phyloP scores from a whole-genome alignment of 805 yeast species.

The Yarrowia deformans region DNA sequence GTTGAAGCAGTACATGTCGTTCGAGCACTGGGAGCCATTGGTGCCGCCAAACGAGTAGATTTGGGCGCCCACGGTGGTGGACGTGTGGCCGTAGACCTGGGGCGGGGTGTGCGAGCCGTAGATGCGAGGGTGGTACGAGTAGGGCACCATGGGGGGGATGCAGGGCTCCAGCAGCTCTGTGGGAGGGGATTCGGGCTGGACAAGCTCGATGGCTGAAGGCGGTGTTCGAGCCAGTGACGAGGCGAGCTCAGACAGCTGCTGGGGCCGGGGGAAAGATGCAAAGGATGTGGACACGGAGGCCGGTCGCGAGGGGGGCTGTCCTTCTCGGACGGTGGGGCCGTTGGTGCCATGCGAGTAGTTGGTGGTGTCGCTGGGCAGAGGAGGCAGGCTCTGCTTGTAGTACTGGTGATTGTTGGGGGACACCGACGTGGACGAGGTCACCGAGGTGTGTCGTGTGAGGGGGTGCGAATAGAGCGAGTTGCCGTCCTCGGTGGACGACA shows the following conservation, averaged over 20 bases:
- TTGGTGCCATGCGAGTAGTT: background rate
- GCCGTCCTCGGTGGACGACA: slow-evolving; percentile 11
- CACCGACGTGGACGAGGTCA: slow-evolving; percentile 14
- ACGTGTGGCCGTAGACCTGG: slow-evolving; percentile 43
- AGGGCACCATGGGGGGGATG: slow-evolving; percentile 40
- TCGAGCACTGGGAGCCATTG: slow-evolving; percentile 30
- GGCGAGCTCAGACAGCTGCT: slow-evolving; percentile 14
- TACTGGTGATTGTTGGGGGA: slow-evolving; percentile 28
- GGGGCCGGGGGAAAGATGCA: slow-evolving; percentile 28
- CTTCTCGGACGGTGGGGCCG: background rate
- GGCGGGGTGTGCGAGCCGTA: slow-evolving; percentile 45
- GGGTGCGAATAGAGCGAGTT: slow-evolving; percentile 31
- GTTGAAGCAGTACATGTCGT: slow-evolving; percentile 24
- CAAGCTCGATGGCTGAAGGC: background rate
- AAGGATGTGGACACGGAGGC: slow-evolving; percentile 9
- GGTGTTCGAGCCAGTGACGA: slow-evolving; percentile 13
- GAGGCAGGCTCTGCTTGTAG: slow-evolving; percentile 25
- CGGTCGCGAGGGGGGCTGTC: background rate
- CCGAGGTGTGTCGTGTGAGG: slow-evolving; percentile 9
- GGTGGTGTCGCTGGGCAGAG: background rate
- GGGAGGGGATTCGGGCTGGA: background rate
- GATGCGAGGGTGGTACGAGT: slow-evolving; percentile 44
- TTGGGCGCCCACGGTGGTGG: slow-evolving; percentile 41
- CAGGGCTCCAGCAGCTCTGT: slow-evolving; percentile 8
- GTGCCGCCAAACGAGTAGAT: slow-evolving; percentile 45